Evolutionary conservation across 345 rosid genomes (phyloP), one percentile per base, ranked within the genome.

Genomic region (Balakata baccata): DNA sequence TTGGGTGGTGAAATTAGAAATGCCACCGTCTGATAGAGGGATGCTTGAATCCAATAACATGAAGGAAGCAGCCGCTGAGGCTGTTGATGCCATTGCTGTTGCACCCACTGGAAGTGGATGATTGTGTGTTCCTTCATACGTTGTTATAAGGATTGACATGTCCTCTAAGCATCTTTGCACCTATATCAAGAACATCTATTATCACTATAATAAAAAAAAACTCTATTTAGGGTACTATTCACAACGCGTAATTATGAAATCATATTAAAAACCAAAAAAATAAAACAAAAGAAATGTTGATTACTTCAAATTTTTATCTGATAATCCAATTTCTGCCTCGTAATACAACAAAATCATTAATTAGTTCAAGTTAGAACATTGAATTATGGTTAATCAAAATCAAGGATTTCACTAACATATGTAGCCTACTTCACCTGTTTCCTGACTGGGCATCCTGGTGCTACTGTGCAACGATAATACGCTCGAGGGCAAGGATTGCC

Each of bases 61-160:
- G 51, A 85, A 85, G 51, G 94, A 87, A 68, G 88, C 70, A 23
- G 89, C 78, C 1, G 84, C 63, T 1, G 89, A 75, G 17, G 89
- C 76, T 0, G 88, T 85, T 7, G 90, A 83, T 46, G 90, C 88
- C 90, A 85, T 87, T 66, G 88, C 84, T 7, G 88, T 83, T 66
- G 88, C 87, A 6, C 90, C 90, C 16, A 85, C 88, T 0, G 90
- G 88, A 14, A 87, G 86, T n/a, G 90, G 87, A 64, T 87, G 90
- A 64, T 87, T 87, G 69, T 87, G 90, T 12, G 73, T 85, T 56
- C 90, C 90, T 82, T 85, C 90, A 50, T 87, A 85, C 6, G 90
- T 87, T 76, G 90, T 87, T 66, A 87, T 87, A 38, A 87, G 84
- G 71, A 85, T 87, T 22, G 90, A 85, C 88, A 87, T 87, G 75